Base-by-base conservation (phyloP, 2,329 filamentous ascomycete species). In the Colletotrichum caudatum region DNA sequence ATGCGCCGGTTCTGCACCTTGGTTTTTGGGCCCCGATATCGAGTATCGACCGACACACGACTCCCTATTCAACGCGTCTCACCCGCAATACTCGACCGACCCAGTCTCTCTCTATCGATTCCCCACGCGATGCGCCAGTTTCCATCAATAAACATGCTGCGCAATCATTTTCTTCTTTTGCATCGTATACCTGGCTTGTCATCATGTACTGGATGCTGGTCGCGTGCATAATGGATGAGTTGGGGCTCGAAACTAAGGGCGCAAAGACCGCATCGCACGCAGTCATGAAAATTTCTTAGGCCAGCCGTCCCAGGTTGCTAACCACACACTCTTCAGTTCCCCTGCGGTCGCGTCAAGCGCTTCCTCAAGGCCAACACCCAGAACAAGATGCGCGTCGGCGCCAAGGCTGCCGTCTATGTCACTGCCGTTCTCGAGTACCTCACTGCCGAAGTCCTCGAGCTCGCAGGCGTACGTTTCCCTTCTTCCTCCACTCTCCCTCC, bases 291-390 rank as follows among this genome's bases (percentile, higher is more conserved):
- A 61, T 50, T 51, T 66, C 18, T 44, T 29, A n/a, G 2, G 29
- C 39, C 33, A 53, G 54, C 5, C 37, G 54, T 63, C 20, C 39
- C 59, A 60, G 23, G 39, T 26, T 60, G 46, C 69, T 71, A 48
- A 71, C 54, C 16, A 56, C 35, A 12, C 5, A 41, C 29, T 41
- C 33, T 69, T 71, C 81, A 99, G 96, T 99, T 99, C 83, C 96
- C 96, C 74, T 99, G 96, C 83, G 96, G 96, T 85, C 96, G 96
- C 92, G 96, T 99, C 85, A 99, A 99, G 93, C 95, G 96, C 87
- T 98, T 98, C 87, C 89, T 99, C 82, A 98, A 98, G 90, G 94
- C 94, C 84, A 98, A 98, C 86, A 98, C 96, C 61, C 96, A 98
- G 82, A 97, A 98, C 86, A 98, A 98, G 89, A 98, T 98, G 94